A percentile compares a stretch with the other conserved stretches of the same genome.
These are phyloP conservation scores for Salix exigua DNA, from an alignment of 345 rosid genomes.

Conservation along the genomic window DNA sequence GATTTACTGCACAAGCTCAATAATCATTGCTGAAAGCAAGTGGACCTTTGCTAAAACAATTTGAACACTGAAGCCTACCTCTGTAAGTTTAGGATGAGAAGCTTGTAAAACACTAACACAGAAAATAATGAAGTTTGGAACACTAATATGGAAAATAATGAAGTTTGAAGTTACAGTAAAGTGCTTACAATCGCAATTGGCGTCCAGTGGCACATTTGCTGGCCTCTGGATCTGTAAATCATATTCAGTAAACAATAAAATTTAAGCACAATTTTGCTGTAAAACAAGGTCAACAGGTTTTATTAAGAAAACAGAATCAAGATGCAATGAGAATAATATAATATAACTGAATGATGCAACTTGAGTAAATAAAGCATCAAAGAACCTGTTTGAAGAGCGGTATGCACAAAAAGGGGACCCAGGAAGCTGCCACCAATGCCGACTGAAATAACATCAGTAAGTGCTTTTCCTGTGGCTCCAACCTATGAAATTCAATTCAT, in stretches of 20 bases:
- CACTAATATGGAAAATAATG: neutral
- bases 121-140: neutral
- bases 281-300: constrained; percentile 16
- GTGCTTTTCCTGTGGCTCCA: constrained; percentile 88
- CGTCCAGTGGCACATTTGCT: constrained; percentile 66
- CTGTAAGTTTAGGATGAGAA: neutral
- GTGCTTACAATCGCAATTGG: constrained; percentile 81
- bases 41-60: neutral
- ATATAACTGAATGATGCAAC: neutral
- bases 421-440: constrained; percentile 99
- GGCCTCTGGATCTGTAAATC: constrained; percentile 74
- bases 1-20: neutral
- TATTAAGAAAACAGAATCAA: constrained; percentile 1
- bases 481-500: constrained; percentile 45
- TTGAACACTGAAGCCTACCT: neutral
- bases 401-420: constrained; percentile 94
- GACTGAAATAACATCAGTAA: constrained; percentile 77
- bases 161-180: neutral
- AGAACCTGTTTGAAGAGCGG: constrained; percentile 90
- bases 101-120: neutral
- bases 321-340: neutral
- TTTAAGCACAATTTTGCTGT: neutral
- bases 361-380: neutral
- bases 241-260: constrained; percentile 16
- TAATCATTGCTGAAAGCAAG: neutral